phyloP scores from a whole-genome alignment of 1,284 basidiomycete genomes.

The Schizophyllum commune region DNA sequence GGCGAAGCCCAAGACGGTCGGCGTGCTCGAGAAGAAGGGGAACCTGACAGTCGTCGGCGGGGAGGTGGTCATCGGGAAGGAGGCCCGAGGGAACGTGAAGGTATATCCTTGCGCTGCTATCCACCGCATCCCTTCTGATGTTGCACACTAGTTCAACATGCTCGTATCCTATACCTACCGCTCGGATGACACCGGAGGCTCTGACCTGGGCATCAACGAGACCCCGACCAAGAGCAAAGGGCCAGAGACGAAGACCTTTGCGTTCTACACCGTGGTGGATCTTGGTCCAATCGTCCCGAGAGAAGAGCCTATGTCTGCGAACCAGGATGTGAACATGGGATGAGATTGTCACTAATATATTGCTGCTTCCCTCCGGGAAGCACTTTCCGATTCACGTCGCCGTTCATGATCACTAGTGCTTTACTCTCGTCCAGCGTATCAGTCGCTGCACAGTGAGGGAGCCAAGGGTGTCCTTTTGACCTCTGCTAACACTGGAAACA shows the following conservation, averaged over 20 bases:
- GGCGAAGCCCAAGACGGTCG: constrained; percentile 48
- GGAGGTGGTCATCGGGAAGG: constrained; percentile 72
- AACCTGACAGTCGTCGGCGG: constrained; percentile 84
- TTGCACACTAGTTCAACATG: constrained; percentile 71
- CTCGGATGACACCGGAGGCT: constrained; percentile 70
- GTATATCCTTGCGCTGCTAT: constrained; percentile 30
- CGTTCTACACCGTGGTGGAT: constrained; percentile 78
- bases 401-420: too few relatives aligned
- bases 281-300: constrained; percentile 62
- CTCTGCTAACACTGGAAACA: too few relatives aligned
- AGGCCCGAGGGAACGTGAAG: constrained; percentile 67
- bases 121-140: neutral
- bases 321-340: neutral
- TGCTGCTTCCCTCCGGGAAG: too few relatives aligned
- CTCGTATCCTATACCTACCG: constrained; percentile 88
- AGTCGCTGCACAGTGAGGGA: too few relatives aligned
- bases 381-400: too few relatives aligned
- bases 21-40: constrained; percentile 77
- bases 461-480: too few relatives aligned
- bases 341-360: neutral
- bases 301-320: constrained; percentile 30
- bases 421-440: too few relatives aligned
- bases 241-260: constrained; percentile 77
- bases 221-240: constrained; percentile 34
- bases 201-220: constrained; percentile 41